phyloP scores from a whole-genome alignment of 768 basidiomycete species.

The Trametes villosa region DNA sequence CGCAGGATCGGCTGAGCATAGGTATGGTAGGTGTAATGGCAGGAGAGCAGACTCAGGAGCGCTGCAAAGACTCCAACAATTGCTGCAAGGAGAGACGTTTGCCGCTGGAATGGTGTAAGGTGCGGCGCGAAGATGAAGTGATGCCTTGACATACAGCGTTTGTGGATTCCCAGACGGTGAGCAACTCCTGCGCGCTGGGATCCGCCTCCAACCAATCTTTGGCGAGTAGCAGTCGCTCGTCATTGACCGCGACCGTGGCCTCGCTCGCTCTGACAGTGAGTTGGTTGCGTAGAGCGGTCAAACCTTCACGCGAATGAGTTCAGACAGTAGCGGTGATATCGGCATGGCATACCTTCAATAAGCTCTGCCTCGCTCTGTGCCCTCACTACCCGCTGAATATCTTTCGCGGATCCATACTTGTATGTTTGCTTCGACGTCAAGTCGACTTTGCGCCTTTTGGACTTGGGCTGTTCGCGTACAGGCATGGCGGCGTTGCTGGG shows the following conservation, averaged over 20 bases:
- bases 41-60: constrained; percentile 63
- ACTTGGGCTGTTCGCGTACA: constrained; percentile 3
- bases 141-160: constrained; percentile 48
- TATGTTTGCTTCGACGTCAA: constrained; percentile 5
- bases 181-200: constrained; percentile 63
- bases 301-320: constrained; percentile 33
- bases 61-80: constrained; percentile 59
- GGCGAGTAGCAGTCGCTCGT: constrained; percentile 61
- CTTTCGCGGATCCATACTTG: constrained; percentile 16
- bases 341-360: constrained; percentile 17
- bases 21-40: constrained; percentile 70
- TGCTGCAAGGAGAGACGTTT: constrained; percentile 48
- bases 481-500: constrained; percentile 1
- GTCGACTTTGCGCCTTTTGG: constrained; percentile 18
- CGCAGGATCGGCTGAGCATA: constrained; percentile 68
- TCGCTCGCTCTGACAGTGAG: constrained; percentile 58
- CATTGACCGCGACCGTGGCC: constrained; percentile 50
- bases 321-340: not conserved
- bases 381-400: constrained; percentile 18
- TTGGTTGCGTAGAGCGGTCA: constrained; percentile 66
- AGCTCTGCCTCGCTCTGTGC: constrained; percentile 23
- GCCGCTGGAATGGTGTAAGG: constrained; percentile 37
- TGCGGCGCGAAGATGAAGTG: not conserved
- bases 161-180: constrained; percentile 61
- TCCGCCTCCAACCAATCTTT: constrained; percentile 64